These are phyloP conservation scores for Pseudotsuga menziesii DNA, from an alignment of 75 land plant genomes.

Conservation along the genomic window DNA sequence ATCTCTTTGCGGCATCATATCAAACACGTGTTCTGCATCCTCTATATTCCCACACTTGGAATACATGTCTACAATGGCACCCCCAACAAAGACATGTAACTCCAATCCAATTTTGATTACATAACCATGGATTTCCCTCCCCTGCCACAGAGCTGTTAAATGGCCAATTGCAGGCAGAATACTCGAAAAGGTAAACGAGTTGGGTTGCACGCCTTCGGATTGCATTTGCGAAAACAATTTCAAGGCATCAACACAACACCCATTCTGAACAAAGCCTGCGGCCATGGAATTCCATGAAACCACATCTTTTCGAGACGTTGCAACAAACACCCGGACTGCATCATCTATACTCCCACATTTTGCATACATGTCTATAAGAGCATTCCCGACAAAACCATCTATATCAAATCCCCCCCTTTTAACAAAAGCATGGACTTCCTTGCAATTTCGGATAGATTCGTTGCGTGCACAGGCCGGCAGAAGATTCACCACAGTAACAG, in stretches of 20 bases:
- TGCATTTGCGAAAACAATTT: constrained; percentile 24
- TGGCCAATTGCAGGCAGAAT: constrained; percentile 34
- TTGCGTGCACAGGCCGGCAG: constrained; percentile 19
- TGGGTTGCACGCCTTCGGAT: constrained; percentile 11
- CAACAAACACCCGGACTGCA: constrained; percentile 25
- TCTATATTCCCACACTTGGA: constrained; percentile 13
- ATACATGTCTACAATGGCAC: constrained; percentile 24
- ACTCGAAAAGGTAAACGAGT: constrained; percentile 18
- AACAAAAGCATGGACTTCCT: constrained; percentile 27
- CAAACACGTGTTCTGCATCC: constrained; percentile 11
- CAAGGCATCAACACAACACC: constrained; percentile 16
- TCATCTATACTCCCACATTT: constrained; percentile 58
- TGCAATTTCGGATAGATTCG: constrained; percentile 17
- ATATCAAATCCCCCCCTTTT: constrained; percentile 26
- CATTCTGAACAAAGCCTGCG: constrained; percentile 24
- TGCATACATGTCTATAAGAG: constrained; percentile 66
- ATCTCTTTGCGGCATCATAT: constrained; percentile 7
- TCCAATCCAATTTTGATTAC: constrained; percentile 12
- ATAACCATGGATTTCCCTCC: constrained; percentile 30
- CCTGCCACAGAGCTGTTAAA: constrained; percentile 15
- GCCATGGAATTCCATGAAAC: constrained; percentile 41
- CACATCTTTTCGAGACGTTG: constrained; percentile 16
- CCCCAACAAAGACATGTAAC: constrained; percentile 12
- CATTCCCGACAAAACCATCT: constrained; percentile 22
- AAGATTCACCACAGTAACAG: constrained; percentile 12